Evolutionary conservation across 1,284 basidiomycete species (phyloP).

Genomic region (Vanrija sp.): DNA sequence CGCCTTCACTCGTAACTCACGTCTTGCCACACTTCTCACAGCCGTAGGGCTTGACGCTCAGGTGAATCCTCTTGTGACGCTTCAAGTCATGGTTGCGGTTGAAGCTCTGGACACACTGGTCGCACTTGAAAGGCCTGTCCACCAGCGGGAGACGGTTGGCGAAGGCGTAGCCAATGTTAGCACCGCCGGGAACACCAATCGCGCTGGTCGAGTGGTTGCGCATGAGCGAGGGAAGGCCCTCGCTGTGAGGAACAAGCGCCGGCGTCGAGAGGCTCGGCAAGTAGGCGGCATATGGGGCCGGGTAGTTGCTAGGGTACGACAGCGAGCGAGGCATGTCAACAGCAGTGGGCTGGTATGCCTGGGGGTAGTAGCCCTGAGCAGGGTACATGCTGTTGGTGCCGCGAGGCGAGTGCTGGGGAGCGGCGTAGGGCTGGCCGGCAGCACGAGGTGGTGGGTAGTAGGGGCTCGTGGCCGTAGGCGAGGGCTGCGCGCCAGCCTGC

Average conservation of each 20-base stretch:
- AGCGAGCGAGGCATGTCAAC: conserved; percentile 44
- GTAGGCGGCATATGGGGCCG: conserved; percentile 20
- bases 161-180: conserved; percentile 30
- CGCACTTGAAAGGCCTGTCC: conserved; percentile 50
- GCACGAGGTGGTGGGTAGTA: conserved; percentile 14
- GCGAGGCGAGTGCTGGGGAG: conserved; percentile 13
- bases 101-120: conserved; percentile 49
- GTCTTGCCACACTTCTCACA: conserved; percentile 51
- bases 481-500: conserved; percentile 9
- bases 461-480: conserved; percentile 12
- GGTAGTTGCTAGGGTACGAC: conserved; percentile 36
- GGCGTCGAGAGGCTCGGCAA: conserved; percentile 18
- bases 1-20: conserved; percentile 16
- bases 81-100: conserved; percentile 53
- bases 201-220: conserved; percentile 31
- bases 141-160: conserved; percentile 34
- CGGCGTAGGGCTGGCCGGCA: conserved; percentile 11
- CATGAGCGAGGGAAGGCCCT: conserved; percentile 20
- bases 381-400: conserved; percentile 7
- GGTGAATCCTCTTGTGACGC: conserved; percentile 50
- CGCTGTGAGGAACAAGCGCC: conserved; percentile 10
- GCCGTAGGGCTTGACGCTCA: conserved; percentile 50
- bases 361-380: conserved; percentile 9
- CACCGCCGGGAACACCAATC: conserved; percentile 16
- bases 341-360: conserved; percentile 11